Evolutionary conservation across 2,329 filamentous ascomycete species (phyloP), one percentile per base, ranked within the genome.

Genomic region (Colletotrichum spaethianum): DNA sequence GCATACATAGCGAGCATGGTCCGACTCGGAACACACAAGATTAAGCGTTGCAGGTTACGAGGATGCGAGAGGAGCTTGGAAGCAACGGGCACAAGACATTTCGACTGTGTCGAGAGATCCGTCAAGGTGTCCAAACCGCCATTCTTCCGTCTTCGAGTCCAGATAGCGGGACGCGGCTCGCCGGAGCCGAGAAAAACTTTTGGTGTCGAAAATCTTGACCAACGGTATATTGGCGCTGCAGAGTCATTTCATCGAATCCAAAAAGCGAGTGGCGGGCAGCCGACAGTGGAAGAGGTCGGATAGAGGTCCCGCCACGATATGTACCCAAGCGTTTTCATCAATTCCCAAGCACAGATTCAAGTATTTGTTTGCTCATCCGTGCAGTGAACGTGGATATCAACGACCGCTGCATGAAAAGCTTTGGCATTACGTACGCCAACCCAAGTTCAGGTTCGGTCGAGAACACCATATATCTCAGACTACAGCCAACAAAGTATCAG

Each of bases 1-100:
- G 66, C 66, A 72, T 72, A 72, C 65, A 70, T 72, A 72, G 70
- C 70, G 70, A 70, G 66, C 70, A 72, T 65, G 60, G 44, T 70
- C 66, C 66, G 66, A 70, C 44, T 60, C 44, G 63, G 63, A 56
- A 50, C 40, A 61, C 44, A 55, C 55, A 60, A 23, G 18, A 44
- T 60, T 61, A 18, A 67, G 67, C 55, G 53, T 70, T 67, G 26
- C 48, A 64, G 63, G 33, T 36, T 57, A 28, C 61, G 44, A 46
- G 53, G 55, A 23, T 67, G 53, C 44, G 31, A 48, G 12, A 23
- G 60, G 59, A 55, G 59, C 36, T 53, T 55, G 46, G 52, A 46
- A 50, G 66, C 64, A 68, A 42, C 57, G 46, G 33, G 55, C 57
- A 57, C 18, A 26, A 62, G 42, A 28, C 52, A 52, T 26, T 42